Percentiles rank a stretch among this genome's conserved stretches.
These are phyloP conservation scores for Malassezia yamatoensis DNA, from an alignment of 1,284 basidiomycete species.

Conservation along the genomic window DNA sequence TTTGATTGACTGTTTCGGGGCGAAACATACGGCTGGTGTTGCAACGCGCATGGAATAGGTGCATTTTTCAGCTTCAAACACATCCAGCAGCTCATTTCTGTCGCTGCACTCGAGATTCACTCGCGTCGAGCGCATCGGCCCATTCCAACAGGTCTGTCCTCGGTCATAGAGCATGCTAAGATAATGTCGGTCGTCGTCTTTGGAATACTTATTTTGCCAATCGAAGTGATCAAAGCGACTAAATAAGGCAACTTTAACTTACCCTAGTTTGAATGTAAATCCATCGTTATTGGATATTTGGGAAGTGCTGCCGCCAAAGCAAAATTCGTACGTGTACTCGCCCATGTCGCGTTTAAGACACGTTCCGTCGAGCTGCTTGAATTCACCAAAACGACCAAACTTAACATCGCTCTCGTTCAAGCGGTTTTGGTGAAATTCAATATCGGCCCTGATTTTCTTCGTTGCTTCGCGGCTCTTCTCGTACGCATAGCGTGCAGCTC, in stretches of 20 bases:
- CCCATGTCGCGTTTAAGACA: slow-evolving; percentile 73
- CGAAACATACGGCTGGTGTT: slow-evolving; percentile 71
- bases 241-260: slow-evolving; percentile 15
- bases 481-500: slow-evolving; percentile 54
- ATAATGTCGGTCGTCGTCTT: slow-evolving; percentile 69
- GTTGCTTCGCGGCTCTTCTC: slow-evolving; percentile 39
- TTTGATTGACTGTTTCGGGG: slow-evolving; percentile 3
- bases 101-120: slow-evolving; percentile 73
- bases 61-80: slow-evolving; percentile 85
- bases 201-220: slow-evolving; percentile 58
- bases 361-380: slow-evolving; percentile 79
- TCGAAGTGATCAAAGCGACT: slow-evolving; percentile 65
- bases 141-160: slow-evolving; percentile 87
- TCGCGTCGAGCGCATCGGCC: slow-evolving; percentile 73
- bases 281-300: slow-evolving; percentile 82
- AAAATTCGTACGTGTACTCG: slow-evolving; percentile 97
- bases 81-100: slow-evolving; percentile 69
- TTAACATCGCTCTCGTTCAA: slow-evolving; percentile 56
- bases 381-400: slow-evolving; percentile 77
- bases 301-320: slow-evolving; percentile 74
- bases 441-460: slow-evolving; percentile 52
- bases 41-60: slow-evolving; percentile 82
- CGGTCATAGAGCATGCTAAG: slow-evolving; percentile 57
- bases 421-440: slow-evolving; percentile 51
- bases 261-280: slow-evolving; percentile 74